These are phyloP conservation scores for Solanum sparsipilum DNA, from an alignment of 257 asterid species.

Conservation along the genomic window DNA sequence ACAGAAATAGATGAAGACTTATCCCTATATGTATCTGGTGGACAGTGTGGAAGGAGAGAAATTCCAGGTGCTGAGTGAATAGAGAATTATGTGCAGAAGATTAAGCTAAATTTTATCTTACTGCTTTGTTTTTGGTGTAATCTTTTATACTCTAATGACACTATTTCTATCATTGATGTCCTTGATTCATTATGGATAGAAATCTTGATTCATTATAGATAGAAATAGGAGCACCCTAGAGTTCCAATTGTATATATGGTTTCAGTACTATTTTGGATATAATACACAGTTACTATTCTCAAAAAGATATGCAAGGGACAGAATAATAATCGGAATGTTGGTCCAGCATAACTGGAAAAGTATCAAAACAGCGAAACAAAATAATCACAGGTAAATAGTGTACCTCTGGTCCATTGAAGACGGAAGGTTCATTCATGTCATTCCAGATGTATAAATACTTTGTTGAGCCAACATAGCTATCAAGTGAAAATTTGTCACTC, in stretches of 20 bases:
- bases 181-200: not conserved
- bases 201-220: not conserved
- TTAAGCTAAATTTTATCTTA: not conserved
- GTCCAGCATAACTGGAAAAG: not conserved
- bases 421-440: constrained; percentile 99
- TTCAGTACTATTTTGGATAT: not conserved
- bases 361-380: not conserved
- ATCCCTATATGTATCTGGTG: not conserved
- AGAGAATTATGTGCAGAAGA: not conserved
- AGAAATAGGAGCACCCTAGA: not conserved
- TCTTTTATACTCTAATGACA: not conserved
- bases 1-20: not conserved
- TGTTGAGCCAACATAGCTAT: constrained; percentile 77
- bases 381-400: not conserved
- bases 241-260: not conserved
- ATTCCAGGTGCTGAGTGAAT: not conserved
- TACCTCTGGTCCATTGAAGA: constrained; percentile 99
- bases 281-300: not conserved
- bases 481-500: constrained; percentile 65
- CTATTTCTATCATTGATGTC: not conserved
- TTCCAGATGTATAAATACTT: constrained; percentile 85
- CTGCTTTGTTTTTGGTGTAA: not conserved
- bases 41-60: not conserved
- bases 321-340: not conserved
- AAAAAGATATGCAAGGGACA: not conserved